Percentiles rank a stretch among this genome's conserved stretches.
These are phyloP conservation scores for Melanogaster broomeanus DNA, from an alignment of 768 basidiomycete genomes.

Conservation along the genomic window DNA sequence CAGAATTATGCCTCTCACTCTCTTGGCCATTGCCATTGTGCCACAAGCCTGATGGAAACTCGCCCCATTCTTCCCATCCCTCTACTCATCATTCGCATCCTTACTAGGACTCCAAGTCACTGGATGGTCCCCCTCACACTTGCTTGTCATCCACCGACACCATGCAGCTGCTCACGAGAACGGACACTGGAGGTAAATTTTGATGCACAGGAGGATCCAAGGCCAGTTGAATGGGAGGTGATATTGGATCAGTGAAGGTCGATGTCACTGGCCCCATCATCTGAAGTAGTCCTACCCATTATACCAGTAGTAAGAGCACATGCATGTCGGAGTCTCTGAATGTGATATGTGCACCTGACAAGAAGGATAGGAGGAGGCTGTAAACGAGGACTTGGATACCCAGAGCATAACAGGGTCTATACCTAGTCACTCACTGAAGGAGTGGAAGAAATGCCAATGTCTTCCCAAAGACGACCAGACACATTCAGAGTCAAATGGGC, in stretches of 20 bases:
- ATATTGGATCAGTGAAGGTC: constrained; percentile 36
- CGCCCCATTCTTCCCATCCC: constrained; percentile 57
- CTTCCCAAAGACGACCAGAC: constrained; percentile 45
- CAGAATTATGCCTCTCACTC: constrained; percentile 36
- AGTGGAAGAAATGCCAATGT: constrained; percentile 50
- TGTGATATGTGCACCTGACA: constrained; percentile 41
- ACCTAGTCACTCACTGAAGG: constrained; percentile 49
- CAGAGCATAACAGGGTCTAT: constrained; percentile 30
- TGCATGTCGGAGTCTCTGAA: constrained; percentile 66
- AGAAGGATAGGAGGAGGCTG: constrained; percentile 47
- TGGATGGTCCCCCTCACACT: constrained; percentile 28
- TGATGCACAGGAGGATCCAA: constrained; percentile 44
- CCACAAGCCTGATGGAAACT: constrained; percentile 58
- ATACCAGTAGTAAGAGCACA: constrained; percentile 28
- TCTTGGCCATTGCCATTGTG: constrained; percentile 39
- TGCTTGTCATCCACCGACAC: constrained; percentile 37
- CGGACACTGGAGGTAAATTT: constrained; percentile 53
- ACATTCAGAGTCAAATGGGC: constrained; percentile 26
- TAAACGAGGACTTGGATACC: constrained; percentile 50
- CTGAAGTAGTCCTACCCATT: constrained; percentile 41
- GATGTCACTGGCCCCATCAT: constrained; percentile 47
- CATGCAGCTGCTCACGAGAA: constrained; percentile 43
- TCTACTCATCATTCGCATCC: constrained; percentile 32
- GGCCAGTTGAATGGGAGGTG: constrained; percentile 27
- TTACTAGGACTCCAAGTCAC: constrained; percentile 67